Base-by-base conservation (phyloP, 108 stramenopile genomes). In the Phaeodactylum tricornutum region DNA sequence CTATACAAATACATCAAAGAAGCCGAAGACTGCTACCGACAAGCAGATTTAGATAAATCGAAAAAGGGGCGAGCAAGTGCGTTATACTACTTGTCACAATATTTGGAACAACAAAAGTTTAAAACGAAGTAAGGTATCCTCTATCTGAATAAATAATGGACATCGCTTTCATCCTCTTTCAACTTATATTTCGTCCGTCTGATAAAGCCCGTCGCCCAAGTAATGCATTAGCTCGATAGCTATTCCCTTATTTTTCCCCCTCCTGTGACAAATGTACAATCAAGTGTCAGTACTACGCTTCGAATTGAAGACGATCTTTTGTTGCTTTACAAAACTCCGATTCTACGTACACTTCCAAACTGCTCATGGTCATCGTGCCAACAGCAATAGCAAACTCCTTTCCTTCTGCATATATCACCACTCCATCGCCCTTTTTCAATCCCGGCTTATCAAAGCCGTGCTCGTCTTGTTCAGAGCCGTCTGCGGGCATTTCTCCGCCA, bases 391-490 rank as follows among this genome's bases (percentile, higher is more conserved):
- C 90, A 46, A 75, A 66, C 48, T 90, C 81, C 59, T 98, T 98
- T 11, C 95, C 95, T 57, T 96, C 93, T 3, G 95, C 97, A 64
- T 69, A 74, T 25, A 98, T 80, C 1, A 94, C 87, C 43, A 94
- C 74, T 3, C 75, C 74, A 53, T 71, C 77, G 15, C 86, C 82
- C 47, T 79, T 74, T 22, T 64, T 55, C 30, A 89, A 50, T 16
- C 77, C 87, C 9, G 80, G 75, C 24, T 67, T 74, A 28, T 83
- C 68, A 28, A 89, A 75, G 11, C 79, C 84, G 35, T 87, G 47
- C 12, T 62, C 74, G 28, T 72, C 69, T 33, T 70, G 28, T 29
- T 68, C 56, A 16, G 39, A 52, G 7, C 71, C 60, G 37, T 92
- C 87, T 0, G 63, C 56, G 7, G 80, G 79, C 79, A 96, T 83